Base-by-base conservation (phyloP, 2,329 filamentous ascomycete species). In the Thelonectria discophora region DNA sequence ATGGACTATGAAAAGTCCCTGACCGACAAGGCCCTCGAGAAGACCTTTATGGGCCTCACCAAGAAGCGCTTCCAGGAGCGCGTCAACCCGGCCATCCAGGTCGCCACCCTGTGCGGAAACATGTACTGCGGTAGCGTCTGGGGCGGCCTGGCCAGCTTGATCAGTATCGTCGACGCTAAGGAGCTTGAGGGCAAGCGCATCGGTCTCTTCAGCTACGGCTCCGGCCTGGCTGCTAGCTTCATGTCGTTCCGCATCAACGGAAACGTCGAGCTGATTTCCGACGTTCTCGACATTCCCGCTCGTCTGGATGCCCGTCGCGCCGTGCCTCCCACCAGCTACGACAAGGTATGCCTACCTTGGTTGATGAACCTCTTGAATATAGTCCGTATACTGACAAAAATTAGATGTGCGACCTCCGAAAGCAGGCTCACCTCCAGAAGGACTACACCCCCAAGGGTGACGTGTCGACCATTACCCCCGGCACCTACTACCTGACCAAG, bases 41-140 rank as follows among this genome's bases (percentile, higher is more conserved):
- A 94, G 87, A 90, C 89, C 65, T 95, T 95, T 78, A 92, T 95
- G 89, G 83, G 76, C 60, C 83, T 94, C 70, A 89, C 90, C 77
- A 94, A 95, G 87, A 94, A 94, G 85, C 87, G 86, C 71, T 94
- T 92, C 80, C 85, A 87, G 75, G 90, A 94, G 79, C 89, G 91
- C 72, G 89, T 95, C 70, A 82, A 84, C 75, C 90, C 90, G 54
- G 82, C 84, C 72, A 89, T 91, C 75, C 86, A 93, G 79, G 89
- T 93, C 37, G 88, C 92, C 68, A 94, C 91, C 67, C 86, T 90
- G 77, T 92, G 89, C 77, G 87, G 85, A 68, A 88, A 88, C 83
- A 87, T 87, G 85, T 88, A 88, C 82, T 87, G 84, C 74, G 85
- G 79, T 67, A 91, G 90, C 72, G 87, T 94, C 74, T 93, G 91